Evolutionary conservation across 768 basidiomycete genomes (phyloP).

Genomic region (Chalciporus pseudorubinellus): DNA sequence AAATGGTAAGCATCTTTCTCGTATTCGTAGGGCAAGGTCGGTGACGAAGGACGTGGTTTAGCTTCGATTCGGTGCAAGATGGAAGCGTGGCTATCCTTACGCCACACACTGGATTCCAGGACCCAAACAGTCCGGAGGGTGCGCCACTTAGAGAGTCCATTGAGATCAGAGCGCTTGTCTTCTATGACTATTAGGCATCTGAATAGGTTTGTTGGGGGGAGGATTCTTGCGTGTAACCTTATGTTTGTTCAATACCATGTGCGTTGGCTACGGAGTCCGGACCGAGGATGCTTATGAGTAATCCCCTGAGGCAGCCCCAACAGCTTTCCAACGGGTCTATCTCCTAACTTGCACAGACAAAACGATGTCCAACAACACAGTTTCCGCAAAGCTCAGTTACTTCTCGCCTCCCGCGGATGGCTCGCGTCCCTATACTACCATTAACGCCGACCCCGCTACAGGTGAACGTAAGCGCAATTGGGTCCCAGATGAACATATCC

Average conservation of each 20-base stretch:
- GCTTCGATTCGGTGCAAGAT: constrained; percentile 36
- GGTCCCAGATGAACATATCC: constrained; percentile 4
- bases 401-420: constrained; percentile 17
- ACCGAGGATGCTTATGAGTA: no score
- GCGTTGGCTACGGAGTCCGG: no score
- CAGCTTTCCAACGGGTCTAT: no score
- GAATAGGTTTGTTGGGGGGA: not conserved
- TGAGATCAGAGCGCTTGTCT: constrained; percentile 36
- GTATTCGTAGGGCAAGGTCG: not conserved
- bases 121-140: constrained; percentile 33
- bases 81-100: constrained; percentile 32
- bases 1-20: constrained; percentile 39
- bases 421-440: constrained; percentile 11
- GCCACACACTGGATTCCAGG: constrained; percentile 36
- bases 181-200: constrained; percentile 26
- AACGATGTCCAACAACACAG: not conserved
- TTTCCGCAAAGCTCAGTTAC: constrained; percentile 11
- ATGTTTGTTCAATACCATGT: no score
- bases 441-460: constrained; percentile 18
- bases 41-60: constrained; percentile 5
- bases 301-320: no score
- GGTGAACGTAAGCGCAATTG: constrained; percentile 22
- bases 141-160: constrained; percentile 34
- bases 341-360: no score
- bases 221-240: no score